Conservation (phyloP, 2,329 filamentous ascomycete genomes). For the Tolypocladium cylindrosporum region DNA sequence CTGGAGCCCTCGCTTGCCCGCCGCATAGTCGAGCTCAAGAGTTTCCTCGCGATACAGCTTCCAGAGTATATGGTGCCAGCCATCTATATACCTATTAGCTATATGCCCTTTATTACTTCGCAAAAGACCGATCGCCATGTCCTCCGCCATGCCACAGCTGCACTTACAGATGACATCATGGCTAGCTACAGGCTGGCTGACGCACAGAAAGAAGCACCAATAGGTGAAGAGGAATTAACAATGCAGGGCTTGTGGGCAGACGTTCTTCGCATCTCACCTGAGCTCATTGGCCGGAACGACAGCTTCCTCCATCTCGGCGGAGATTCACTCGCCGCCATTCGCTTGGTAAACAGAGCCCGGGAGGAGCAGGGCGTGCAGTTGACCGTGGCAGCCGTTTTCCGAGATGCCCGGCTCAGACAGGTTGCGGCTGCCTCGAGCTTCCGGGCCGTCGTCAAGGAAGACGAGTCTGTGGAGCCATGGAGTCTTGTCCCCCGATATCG, state of each 20-base stretch:
- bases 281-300: slow-evolving; percentile 6
- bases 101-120: slow-evolving; percentile 4
- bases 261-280: slow-evolving; percentile 3
- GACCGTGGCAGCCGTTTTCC: too few species aligned
- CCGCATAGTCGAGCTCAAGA: background rate
- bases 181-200: background rate
- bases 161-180: background rate
- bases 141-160: background rate
- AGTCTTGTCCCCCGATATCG: too few species aligned
- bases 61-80: slow-evolving; percentile 2
- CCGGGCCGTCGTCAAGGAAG: background rate
- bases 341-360: slow-evolving; percentile 2
- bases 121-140: slow-evolving; percentile 4
- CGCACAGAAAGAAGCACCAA: background rate
- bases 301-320: slow-evolving; percentile 11
- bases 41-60: background rate
- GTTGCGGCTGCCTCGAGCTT: background rate
- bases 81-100: slow-evolving; percentile 2
- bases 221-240: background rate
- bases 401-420: too few species aligned
- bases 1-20: too few species aligned
- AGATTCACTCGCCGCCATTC: slow-evolving; percentile 12
- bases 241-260: slow-evolving; percentile 8
- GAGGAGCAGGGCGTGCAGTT: background rate
- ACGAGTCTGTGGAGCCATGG: too few species aligned